phyloP scores from a whole-genome alignment of 805 yeast genomes.

The Cyberlindnera saturnus region DNA sequence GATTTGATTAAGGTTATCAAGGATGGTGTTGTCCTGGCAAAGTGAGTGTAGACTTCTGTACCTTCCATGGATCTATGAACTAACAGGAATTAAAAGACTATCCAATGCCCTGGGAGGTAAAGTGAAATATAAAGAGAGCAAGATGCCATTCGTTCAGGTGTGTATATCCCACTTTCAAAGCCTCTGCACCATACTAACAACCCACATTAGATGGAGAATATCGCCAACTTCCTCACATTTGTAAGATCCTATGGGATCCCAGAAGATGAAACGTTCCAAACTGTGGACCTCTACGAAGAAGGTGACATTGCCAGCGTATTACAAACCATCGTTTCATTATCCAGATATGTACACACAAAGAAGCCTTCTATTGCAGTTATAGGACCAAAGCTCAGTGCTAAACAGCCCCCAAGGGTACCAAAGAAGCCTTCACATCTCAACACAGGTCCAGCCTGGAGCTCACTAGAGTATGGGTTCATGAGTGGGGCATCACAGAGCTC shows the following conservation, averaged over 20 bases:
- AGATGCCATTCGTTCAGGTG: constrained; percentile 61
- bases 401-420: constrained; percentile 44
- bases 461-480: constrained; percentile 54
- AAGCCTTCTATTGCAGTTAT: constrained; percentile 44
- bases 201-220: constrained; percentile 67
- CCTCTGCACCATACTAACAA: not conserved
- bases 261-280: constrained; percentile 76
- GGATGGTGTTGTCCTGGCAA: constrained; percentile 55
- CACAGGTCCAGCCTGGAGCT: constrained; percentile 40
- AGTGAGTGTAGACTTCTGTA: constrained; percentile 8
- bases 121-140: constrained; percentile 49
- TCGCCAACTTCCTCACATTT: constrained; percentile 60
- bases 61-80: not conserved
- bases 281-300: constrained; percentile 65
- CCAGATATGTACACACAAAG: constrained; percentile 58
- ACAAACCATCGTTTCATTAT: constrained; percentile 67
- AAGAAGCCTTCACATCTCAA: constrained; percentile 45
- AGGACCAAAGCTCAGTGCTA: constrained; percentile 51
- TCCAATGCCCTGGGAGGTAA: constrained; percentile 34
- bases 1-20: constrained; percentile 53
- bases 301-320: constrained; percentile 75
- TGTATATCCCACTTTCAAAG: not conserved
- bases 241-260: constrained; percentile 65
- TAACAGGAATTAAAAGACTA: constrained; percentile 16
- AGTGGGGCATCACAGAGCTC: constrained; percentile 49